These are phyloP conservation scores for Alnus glutinosa DNA, from an alignment of 306 rosid species.

Conservation along the genomic window DNA sequence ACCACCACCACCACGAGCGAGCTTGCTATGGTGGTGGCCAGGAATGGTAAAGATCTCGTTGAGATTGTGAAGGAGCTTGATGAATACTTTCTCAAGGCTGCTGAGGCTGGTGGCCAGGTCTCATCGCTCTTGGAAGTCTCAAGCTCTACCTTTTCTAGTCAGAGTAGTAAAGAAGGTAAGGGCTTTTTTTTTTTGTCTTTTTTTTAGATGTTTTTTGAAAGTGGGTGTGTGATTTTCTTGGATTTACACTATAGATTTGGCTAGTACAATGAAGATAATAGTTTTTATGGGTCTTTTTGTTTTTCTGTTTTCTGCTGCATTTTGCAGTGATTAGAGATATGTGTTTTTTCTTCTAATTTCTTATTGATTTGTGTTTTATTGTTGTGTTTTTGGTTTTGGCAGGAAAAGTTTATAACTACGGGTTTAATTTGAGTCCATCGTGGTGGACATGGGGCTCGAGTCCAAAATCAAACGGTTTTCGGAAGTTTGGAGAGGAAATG, in stretches of 20 bases:
- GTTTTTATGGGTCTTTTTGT: not conserved
- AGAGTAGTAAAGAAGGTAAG: constrained; percentile 63
- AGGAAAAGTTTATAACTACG: constrained; percentile 71
- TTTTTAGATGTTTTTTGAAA: not conserved
- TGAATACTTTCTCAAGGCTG: constrained; percentile 85
- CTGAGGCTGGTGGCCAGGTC: constrained; percentile 78
- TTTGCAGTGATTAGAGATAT: not conserved
- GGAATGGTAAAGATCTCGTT: constrained; percentile 76
- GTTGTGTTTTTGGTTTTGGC: constrained; percentile 19
- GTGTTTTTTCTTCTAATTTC: no score
- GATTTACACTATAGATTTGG: not conserved
- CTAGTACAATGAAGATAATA: not conserved
- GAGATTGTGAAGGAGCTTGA: constrained; percentile 90
- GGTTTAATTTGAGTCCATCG: constrained; percentile 69
- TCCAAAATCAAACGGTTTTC: constrained; percentile 57
- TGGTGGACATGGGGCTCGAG: constrained; percentile 73
- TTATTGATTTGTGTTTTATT: not conserved
- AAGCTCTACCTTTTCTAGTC: constrained; percentile 52
- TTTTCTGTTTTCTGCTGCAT: not conserved
- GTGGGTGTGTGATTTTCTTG: not conserved
- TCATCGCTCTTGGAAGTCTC: constrained; percentile 80
- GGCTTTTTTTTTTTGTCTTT: not conserved
- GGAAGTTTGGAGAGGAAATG: constrained; percentile 47
- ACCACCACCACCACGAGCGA: constrained; percentile 34
- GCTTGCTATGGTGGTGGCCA: constrained; percentile 84